Conservation (phyloP, 306 rosid species). For the Citrullus mucosospermus region DNA sequence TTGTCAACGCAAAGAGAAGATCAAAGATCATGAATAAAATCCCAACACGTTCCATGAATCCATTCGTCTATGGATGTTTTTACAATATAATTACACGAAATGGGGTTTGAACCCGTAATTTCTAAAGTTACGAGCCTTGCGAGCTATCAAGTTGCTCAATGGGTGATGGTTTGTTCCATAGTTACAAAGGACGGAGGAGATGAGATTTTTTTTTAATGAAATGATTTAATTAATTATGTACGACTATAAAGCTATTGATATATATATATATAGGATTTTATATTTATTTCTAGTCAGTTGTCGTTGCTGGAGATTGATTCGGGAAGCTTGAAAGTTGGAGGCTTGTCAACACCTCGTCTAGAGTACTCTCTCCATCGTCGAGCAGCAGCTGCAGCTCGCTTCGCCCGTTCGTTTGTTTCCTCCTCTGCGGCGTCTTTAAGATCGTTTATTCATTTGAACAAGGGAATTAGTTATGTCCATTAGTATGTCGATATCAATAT, state of each 20-base stretch:
- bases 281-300: slow-evolving; percentile 16
- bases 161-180: not conserved
- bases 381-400: slow-evolving; percentile 77
- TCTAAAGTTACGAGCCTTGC: not conserved
- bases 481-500: not conserved
- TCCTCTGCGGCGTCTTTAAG: slow-evolving; percentile 33
- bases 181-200: not conserved
- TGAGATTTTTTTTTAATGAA: not conserved
- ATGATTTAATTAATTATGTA: not conserved
- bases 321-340: slow-evolving; percentile 79
- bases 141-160: not conserved
- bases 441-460: not conserved
- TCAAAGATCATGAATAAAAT: not conserved
- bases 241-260: not conserved
- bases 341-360: slow-evolving; percentile 67
- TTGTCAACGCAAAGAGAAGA: not conserved
- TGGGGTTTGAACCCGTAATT: not conserved
- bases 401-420: slow-evolving; percentile 61
- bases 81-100: not conserved
- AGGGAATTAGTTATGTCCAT: too few species aligned
- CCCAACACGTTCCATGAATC: not conserved
- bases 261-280: not conserved
- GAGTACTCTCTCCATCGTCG: slow-evolving; percentile 97
- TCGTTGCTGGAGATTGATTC: slow-evolving; percentile 42
- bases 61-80: not conserved